These are phyloP conservation scores for Trichoderma sp. DNA, from an alignment of 2,329 filamentous ascomycete species.

Conservation along the genomic window DNA sequence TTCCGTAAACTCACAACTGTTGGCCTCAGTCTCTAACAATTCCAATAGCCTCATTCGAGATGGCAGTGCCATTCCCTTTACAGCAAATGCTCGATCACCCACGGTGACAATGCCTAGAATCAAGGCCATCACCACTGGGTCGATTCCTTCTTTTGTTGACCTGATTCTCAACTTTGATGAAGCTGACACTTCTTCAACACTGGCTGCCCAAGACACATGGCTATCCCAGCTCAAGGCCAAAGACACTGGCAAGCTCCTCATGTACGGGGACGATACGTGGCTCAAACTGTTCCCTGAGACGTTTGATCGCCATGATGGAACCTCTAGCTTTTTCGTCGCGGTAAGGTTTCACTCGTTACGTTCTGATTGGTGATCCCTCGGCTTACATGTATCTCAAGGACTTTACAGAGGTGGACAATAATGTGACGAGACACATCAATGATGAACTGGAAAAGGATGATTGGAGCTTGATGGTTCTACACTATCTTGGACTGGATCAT, in stretches of 20 bases:
- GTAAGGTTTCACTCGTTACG: conserved; percentile 53
- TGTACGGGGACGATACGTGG: conserved; percentile 99
- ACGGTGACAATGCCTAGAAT: conserved; percentile 98
- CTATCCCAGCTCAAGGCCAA: conserved; percentile 84
- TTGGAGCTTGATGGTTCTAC: conserved; percentile 91
- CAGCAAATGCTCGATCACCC: conserved; percentile 90
- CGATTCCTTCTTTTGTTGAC: conserved; percentile 96
- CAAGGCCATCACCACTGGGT: conserved; percentile 95
- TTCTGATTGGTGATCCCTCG: not conserved
- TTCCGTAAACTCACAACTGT: not conserved
- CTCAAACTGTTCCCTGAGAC: conserved; percentile 89
- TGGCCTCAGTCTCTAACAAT: not conserved
- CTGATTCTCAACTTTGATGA: conserved; percentile 96
- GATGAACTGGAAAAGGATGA: conserved; percentile 72
- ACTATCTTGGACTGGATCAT: conserved; percentile 94
- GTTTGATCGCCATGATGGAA: conserved; percentile 86
- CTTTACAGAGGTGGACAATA: conserved; percentile 96
- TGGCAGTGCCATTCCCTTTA: conserved; percentile 86
- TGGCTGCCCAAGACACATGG: conserved; percentile 92
- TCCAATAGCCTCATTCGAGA: conserved; percentile 70
- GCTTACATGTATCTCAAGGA: conserved; percentile 56
- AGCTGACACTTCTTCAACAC: conserved; percentile 83
- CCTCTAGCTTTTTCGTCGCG: conserved; percentile 96
- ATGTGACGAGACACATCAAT: conserved; percentile 88
- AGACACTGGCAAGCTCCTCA: conserved; percentile 70